Evolutionary conservation across 371 early-diverging fungal species (phyloP).

Genomic region (Lichtheimia ramosa): DNA sequence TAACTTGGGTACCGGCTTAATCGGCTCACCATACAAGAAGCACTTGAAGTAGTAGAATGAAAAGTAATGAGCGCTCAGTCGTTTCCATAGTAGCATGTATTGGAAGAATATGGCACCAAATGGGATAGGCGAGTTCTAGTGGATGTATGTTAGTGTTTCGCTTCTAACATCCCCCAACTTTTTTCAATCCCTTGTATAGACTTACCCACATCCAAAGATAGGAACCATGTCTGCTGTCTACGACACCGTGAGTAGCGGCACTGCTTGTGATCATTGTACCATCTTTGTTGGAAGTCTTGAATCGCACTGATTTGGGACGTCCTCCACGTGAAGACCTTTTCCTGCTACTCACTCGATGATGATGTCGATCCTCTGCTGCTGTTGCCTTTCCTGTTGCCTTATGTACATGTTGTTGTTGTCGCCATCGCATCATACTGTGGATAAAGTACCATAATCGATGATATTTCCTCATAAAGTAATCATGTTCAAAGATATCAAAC

Average conservation of each 20-base stretch:
- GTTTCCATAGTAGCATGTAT: conserved; percentile 61
- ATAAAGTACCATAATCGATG: conserved; percentile 16
- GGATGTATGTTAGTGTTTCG: background rate
- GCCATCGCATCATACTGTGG: background rate
- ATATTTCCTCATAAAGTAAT: conserved; percentile 29
- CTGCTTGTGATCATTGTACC: background rate
- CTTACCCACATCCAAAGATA: conserved; percentile 42
- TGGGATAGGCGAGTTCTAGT: conserved; percentile 59
- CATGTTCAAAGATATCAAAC: conserved; percentile 44
- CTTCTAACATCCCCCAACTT: background rate
- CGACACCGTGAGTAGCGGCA: conserved; percentile 1
- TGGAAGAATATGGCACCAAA: conserved; percentile 63
- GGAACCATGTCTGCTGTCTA: conserved; percentile 15
- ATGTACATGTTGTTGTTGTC: too few species aligned
- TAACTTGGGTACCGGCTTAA: conserved; percentile 58
- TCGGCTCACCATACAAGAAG: conserved; percentile 61
- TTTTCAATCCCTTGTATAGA: background rate
- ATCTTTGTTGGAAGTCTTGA: conserved; percentile 10
- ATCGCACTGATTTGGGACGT: conserved; percentile 9
- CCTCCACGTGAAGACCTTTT: too few species aligned
- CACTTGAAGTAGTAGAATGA: conserved; percentile 56
- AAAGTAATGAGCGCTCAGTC: conserved; percentile 61
- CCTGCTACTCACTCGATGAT: too few species aligned
- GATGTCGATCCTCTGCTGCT: too few species aligned
- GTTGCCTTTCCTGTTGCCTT: too few species aligned